Evolutionary conservation across 164 flowering plant species (phyloP).

Genomic region (Vitis rupestris): DNA sequence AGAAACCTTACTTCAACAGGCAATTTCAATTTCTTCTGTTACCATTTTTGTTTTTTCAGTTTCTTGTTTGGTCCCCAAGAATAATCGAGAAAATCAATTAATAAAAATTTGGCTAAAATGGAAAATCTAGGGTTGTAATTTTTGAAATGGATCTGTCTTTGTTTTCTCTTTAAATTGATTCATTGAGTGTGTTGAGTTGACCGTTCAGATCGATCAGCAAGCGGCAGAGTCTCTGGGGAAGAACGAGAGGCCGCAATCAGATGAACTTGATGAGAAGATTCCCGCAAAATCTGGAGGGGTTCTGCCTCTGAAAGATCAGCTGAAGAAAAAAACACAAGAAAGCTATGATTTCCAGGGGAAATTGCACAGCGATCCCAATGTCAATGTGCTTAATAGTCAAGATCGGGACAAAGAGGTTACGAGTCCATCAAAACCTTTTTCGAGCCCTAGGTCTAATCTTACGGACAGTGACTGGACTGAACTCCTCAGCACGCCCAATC

Average conservation of each 20-base stretch:
- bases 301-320: slow-evolving; percentile 79
- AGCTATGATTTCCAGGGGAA: slow-evolving; percentile 24
- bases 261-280: slow-evolving; percentile 20
- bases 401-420: slow-evolving; percentile 19
- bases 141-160: neutral
- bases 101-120: neutral
- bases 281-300: slow-evolving; percentile 30
- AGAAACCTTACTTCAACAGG: slow-evolving; percentile 89
- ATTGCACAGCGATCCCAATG: slow-evolving; percentile 19
- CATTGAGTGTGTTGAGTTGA: slow-evolving; percentile 4
- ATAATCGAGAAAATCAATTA: neutral
- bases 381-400: neutral
- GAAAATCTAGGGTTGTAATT: neutral
- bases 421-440: slow-evolving; percentile 5
- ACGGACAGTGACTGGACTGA: slow-evolving; percentile 88
- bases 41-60: neutral
- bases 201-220: slow-evolving; percentile 85
- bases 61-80: slow-evolving; percentile 1
- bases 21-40: slow-evolving; percentile 6
- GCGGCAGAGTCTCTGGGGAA: slow-evolving; percentile 87
- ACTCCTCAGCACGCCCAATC: slow-evolving; percentile 53
- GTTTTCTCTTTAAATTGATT: neutral
- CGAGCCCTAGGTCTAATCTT: slow-evolving; percentile 29
- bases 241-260: slow-evolving; percentile 45
- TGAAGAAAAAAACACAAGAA: slow-evolving; percentile 60